Percentiles rank a stretch among this genome's conserved stretches.
These are phyloP conservation scores for Tripidium arundinaceum DNA, from an alignment of 202 grass and related monocot genomes.

Conservation along the genomic window DNA sequence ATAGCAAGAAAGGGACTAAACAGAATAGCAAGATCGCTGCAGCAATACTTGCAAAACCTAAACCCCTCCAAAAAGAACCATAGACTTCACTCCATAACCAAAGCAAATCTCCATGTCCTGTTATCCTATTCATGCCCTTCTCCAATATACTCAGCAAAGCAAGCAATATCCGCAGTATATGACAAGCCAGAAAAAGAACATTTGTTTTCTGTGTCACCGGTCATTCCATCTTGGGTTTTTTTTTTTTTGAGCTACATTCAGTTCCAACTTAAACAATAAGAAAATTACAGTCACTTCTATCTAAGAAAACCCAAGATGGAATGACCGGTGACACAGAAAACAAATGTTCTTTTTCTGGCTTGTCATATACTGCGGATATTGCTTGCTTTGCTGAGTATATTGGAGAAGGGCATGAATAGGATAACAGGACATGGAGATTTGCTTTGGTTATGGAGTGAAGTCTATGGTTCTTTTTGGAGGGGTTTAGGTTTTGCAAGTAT, in stretches of 20 bases:
- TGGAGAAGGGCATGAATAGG: background rate
- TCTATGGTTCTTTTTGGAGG: background rate
- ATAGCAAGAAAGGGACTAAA: background rate
- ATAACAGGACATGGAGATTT: constrained; percentile 16
- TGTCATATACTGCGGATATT: constrained; percentile 10
- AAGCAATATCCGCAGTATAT: background rate
- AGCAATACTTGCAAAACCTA: background rate
- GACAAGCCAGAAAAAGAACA: background rate
- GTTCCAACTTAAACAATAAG: constrained; percentile 7
- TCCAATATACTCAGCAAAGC: constrained; percentile 1
- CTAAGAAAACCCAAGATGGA: background rate
- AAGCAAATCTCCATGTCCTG: constrained; percentile 4
- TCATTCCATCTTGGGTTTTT: background rate
- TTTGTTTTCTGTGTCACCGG: background rate
- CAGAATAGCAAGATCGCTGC: background rate
- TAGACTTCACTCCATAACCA: background rate
- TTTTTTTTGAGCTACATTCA: background rate
- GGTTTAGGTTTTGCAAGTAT: background rate
- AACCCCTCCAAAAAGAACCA: background rate
- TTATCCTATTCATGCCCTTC: background rate
- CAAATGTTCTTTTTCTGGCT: background rate
- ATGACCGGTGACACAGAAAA: background rate
- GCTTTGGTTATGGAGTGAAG: background rate
- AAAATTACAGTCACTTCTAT: constrained; percentile 1
- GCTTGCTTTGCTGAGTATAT: background rate